Evolutionary conservation across 2,329 filamentous ascomycete species (phyloP).

Genomic region (Colletotrichum simmondsii): DNA sequence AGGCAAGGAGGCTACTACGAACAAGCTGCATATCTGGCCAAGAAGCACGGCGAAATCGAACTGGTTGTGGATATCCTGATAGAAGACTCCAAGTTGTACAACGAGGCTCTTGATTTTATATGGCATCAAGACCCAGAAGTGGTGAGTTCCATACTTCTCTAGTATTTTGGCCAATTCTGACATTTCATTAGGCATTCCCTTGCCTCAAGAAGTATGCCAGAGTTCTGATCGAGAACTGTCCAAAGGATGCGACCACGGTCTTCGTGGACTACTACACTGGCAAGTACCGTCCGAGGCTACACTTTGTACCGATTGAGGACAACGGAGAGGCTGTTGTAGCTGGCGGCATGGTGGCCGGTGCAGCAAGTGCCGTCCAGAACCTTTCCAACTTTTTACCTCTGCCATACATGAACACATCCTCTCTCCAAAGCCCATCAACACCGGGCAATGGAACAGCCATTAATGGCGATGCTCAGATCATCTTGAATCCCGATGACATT

Average conservation of each 20-base stretch:
- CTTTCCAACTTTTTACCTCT: constrained; percentile 85
- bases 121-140: constrained; percentile 84
- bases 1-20: constrained; percentile 96
- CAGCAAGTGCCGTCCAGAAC: constrained; percentile 85
- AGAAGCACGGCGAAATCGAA: constrained; percentile 93
- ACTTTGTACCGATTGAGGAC: constrained; percentile 52
- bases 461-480: constrained; percentile 58
- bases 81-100: constrained; percentile 92
- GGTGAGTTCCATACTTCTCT: constrained; percentile 57
- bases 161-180: constrained; percentile 42
- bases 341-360: constrained; percentile 62
- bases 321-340: constrained; percentile 49
- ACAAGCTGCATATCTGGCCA: constrained; percentile 94
- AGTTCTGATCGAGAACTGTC: constrained; percentile 88
- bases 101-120: constrained; percentile 90
- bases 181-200: constrained; percentile 73
- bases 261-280: constrained; percentile 97
- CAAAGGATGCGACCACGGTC: constrained; percentile 82
- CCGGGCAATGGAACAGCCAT: constrained; percentile 60
- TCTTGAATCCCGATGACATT: constrained; percentile 59
- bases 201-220: constrained; percentile 96
- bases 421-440: constrained; percentile 63
- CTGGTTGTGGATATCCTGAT: constrained; percentile 95
- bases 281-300: constrained; percentile 78
- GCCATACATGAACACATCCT: constrained; percentile 81